phyloP scores from a whole-genome alignment of 352 stramenopile species.

The Phytophthora pinifolia region DNA sequence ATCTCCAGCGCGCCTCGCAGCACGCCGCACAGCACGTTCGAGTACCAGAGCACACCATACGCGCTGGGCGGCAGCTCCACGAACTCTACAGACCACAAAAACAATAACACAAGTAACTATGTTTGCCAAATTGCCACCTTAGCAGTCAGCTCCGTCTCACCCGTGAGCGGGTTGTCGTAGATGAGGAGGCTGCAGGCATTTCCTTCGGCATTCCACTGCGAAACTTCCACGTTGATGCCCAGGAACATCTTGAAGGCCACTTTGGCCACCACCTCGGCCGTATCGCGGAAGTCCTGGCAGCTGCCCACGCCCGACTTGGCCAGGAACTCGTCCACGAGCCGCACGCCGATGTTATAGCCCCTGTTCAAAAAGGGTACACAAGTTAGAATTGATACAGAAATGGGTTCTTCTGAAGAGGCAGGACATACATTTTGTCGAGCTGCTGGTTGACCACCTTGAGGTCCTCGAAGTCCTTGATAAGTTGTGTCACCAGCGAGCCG shows the following conservation, averaged over 20 bases:
- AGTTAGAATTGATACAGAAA: conserved; percentile 4
- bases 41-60: conserved; percentile 94
- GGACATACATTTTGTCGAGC: conserved; percentile 91
- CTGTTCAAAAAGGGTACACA: conserved; percentile 23
- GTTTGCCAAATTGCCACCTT: not conserved
- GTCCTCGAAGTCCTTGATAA: conserved; percentile 97
- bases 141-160: conserved; percentile 22
- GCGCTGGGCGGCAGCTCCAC: conserved; percentile 89
- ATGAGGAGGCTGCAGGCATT: conserved; percentile 93
- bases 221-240: conserved; percentile 93
- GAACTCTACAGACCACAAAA: conserved; percentile 60
- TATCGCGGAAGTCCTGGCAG: conserved; percentile 93
- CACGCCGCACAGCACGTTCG: conserved; percentile 95
- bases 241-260: conserved; percentile 99
- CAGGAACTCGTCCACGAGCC: conserved; percentile 97
- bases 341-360: conserved; percentile 97
- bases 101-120: no score
- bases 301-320: conserved; percentile 90
- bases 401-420: not conserved
- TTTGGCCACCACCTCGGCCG: conserved; percentile 94
- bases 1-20: conserved; percentile 96
- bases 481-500: conserved; percentile 93
- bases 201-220: conserved; percentile 88
- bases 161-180: conserved; percentile 95
- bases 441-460: conserved; percentile 95